Evolutionary conservation across 2,329 filamentous ascomycete genomes (phyloP).

Genomic region (Trematosphaeria pertusa): DNA sequence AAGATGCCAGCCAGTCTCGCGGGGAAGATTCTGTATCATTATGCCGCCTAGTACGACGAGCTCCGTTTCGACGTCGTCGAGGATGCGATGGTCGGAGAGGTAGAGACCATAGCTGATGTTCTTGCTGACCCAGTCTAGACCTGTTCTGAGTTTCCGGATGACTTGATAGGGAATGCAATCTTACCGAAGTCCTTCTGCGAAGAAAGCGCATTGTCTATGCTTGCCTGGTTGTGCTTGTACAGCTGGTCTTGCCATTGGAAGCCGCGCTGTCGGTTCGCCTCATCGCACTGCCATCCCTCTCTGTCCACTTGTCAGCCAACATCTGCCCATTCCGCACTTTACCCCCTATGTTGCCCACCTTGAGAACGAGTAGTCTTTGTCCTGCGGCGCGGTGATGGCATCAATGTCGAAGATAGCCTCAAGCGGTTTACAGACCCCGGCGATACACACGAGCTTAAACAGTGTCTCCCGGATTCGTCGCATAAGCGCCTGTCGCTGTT

Average conservation of each 20-base stretch:
- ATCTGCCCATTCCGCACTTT: no score
- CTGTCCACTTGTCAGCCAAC: constrained; percentile 23
- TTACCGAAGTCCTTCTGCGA: constrained; percentile 56
- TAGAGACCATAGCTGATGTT: constrained; percentile 67
- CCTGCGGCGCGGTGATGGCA: constrained; percentile 60
- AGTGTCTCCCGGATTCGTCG: constrained; percentile 64
- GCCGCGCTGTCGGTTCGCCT: constrained; percentile 61
- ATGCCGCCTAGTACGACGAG: constrained; percentile 62
- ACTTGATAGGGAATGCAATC: constrained; percentile 4
- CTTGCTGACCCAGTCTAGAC: constrained; percentile 56
- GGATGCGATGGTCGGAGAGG: constrained; percentile 62
- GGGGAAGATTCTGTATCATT: constrained; percentile 63
- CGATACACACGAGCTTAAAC: constrained; percentile 63
- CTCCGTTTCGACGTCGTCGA: constrained; percentile 63
- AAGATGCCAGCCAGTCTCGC: constrained; percentile 64
- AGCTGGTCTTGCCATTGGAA: constrained; percentile 64
- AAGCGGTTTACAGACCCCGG: constrained; percentile 69
- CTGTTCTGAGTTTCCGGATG: no score
- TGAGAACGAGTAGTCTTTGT: constrained; percentile 63
- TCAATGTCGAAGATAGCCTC: constrained; percentile 66
- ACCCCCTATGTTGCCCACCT: constrained; percentile 46
- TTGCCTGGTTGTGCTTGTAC: constrained; percentile 59
- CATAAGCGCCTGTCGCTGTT: constrained; percentile 56
- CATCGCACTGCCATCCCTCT: constrained; percentile 65
- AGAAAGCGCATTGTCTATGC: constrained; percentile 48